Percentiles rank a stretch among this genome's conserved stretches.
Conservation (phyloP, 1,284 basidiomycete genomes). For the Trametes versicolor region DNA sequence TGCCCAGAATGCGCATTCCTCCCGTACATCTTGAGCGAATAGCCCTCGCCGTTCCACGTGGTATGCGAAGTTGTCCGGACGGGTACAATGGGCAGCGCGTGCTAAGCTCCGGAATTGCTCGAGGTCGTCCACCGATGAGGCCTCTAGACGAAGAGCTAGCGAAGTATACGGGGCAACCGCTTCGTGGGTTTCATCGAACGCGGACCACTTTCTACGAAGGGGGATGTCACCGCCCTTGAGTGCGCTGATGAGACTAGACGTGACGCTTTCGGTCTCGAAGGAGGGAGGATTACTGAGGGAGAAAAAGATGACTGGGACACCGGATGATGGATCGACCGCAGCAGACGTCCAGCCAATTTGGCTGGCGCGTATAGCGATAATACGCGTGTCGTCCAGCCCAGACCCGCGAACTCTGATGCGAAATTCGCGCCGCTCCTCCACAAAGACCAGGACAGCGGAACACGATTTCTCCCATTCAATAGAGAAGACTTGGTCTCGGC, state of each 20-base stretch:
- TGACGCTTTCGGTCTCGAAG: constrained; percentile 48
- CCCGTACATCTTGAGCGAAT: constrained; percentile 51
- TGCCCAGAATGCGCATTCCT: constrained; percentile 49
- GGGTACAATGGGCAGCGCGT: constrained; percentile 46
- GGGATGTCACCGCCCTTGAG: constrained; percentile 24
- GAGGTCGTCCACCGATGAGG: constrained; percentile 46
- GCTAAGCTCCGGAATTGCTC: constrained; percentile 51
- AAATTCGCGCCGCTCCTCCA: constrained; percentile 58
- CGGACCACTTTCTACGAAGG: constrained; percentile 36
- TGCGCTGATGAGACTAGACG: constrained; percentile 40
- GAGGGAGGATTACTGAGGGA: constrained; percentile 54
- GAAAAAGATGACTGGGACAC: constrained; percentile 52
- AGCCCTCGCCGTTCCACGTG: constrained; percentile 51
- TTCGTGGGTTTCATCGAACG: constrained; percentile 41
- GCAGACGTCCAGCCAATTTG: constrained; percentile 53
- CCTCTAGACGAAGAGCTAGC: constrained; percentile 58
- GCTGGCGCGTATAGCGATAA: constrained; percentile 56
- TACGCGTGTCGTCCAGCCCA: constrained; percentile 36
- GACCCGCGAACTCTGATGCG: constrained; percentile 46
- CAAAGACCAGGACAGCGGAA: constrained; percentile 47
- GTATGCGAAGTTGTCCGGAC: constrained; percentile 47
- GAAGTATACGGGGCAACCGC: constrained; percentile 57
- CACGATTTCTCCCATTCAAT: constrained; percentile 60
- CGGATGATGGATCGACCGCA: constrained; percentile 38
- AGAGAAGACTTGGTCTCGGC: constrained; percentile 62